A percentile compares a stretch with the other conserved stretches of the same genome.
Conservation (phyloP, 164 flowering plant genomes). For the Stephania cephalantha region DNA sequence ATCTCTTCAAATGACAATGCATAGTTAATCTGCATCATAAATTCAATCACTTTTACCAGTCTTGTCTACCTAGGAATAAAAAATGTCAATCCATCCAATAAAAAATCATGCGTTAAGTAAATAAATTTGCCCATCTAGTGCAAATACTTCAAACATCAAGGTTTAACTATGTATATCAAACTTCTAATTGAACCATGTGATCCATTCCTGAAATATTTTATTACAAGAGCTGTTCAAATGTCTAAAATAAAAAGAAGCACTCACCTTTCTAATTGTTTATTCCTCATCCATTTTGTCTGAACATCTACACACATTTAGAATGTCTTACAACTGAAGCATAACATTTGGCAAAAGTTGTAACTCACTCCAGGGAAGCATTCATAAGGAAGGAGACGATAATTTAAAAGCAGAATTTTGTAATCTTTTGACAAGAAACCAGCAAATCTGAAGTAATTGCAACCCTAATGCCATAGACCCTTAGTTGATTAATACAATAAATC, state of each 20-base stretch:
- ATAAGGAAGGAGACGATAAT: background rate
- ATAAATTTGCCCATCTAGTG: background rate
- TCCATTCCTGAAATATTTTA: background rate
- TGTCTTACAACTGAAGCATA: background rate
- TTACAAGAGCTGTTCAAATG: background rate
- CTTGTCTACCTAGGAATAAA: background rate
- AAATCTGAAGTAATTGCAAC: background rate
- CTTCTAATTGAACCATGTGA: background rate
- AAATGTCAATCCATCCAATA: background rate
- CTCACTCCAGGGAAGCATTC: background rate
- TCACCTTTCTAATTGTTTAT: background rate
- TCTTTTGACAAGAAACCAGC: background rate
- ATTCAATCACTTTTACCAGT: background rate
- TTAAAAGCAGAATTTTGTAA: background rate
- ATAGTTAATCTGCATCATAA: slow-evolving; percentile 68
- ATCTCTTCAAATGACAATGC: slow-evolving; percentile 95
- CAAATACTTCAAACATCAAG: background rate
- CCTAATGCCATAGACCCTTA: background rate
- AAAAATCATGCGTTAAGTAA: background rate
- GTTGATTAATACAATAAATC: background rate
- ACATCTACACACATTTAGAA: background rate
- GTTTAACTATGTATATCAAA: background rate
- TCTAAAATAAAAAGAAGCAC: background rate
- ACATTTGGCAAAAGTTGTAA: background rate
- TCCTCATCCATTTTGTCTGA: background rate